Evolutionary conservation across 179 eudicot genomes (phyloP), one percentile per base, ranked within the genome.

Genomic region (Silene noctiflora): DNA sequence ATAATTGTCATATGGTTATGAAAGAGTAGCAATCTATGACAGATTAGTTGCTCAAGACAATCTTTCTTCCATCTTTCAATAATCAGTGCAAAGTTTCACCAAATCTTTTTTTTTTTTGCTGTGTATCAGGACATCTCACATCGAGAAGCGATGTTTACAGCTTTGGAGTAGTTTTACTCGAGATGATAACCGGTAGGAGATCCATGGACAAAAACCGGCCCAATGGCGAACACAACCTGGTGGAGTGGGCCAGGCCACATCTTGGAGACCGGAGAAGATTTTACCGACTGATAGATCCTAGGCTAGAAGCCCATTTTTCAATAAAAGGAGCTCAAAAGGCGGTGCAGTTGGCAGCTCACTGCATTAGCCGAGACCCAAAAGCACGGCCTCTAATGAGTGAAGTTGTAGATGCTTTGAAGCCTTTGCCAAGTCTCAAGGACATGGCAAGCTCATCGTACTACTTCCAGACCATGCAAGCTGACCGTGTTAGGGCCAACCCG

Each of bases 201-300:
- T 92, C 97, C 14, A 92, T 92, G 97, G 97, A 92, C 87, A 92
- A 92, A 81, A 87, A 85, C 72, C 87, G 91, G 17, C 95, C 95
- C 7, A 90, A 87, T n/a, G 92, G 95, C 35, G 95, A 90, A 44
- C 97, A 92, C 69, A 92, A 92, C 77, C 91, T 92, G 2, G 97
- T 92, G 21, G 97, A 92, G 53, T 92, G 97, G 97, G 97, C 96
- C 16, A 72, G 96, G 76, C 97, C 97, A 1, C 91, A 89, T 78
- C 86, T 92, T 6, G 89, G 86, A 8, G 97, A 92, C 65, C 73
- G 93, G 68, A 86, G 88, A 72, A 81, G 90, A 73, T 92, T 89
- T 67, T 90, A 90, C 69, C 87, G 89, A 11, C 75, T 92, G 51
- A 85, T 92, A 69, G 97, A 92, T 78, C 97, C 97, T 29, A 84